Base-by-base conservation (phyloP, 73 alveolate genomes). In the Effrenium voratum region DNA sequence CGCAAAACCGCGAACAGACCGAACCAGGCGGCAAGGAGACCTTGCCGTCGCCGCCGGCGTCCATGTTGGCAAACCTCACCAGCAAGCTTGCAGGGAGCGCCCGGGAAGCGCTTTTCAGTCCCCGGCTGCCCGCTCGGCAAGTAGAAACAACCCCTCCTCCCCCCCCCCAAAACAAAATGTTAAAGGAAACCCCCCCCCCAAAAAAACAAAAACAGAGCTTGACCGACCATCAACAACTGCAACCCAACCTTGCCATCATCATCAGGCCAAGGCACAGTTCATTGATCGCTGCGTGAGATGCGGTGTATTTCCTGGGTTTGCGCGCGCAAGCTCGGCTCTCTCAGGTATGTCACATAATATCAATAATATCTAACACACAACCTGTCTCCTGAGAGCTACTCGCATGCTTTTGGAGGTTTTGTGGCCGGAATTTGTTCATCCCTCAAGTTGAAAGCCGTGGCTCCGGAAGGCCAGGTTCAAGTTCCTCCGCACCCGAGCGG, bases 401-500 rank as follows among this genome's bases (percentile, higher is more conserved):
- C n/a, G n/a, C n/a, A n/a, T n/a, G n/a, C n/a, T n/a, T n/a, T n/a
- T 52, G 19, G 12, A 46, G 70, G 45, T 41, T 43, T 38, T 3
- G 10, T 15, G 19, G 45, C 12, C 49, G 32, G 32, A 34, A 49
- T 34, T 28, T 72, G 45, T 19, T 41, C 59, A 73, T 40, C 38
- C 84, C 59, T 43, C 34, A 6, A 26, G 32, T n/a, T 80, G 47
- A 24, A 28, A 38, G 22, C 47, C 57, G 28, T 46, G 88, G 75
- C 55, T 36, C 97, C 97, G 86, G 68, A 90, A 90, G 45, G 97
- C 97, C 87, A 90, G 45, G 87, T 90, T 90, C 88, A 90, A 41
- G 57, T 66, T 90, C 88, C 97, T 86, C 59, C 97, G 97, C 36
- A 90, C 97, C 73, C 97, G 63, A 50, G 97, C 97, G 3, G 97